Evolutionary conservation across 2,329 filamentous ascomycete species (phyloP).

Genomic region (Pezicula radicicola): DNA sequence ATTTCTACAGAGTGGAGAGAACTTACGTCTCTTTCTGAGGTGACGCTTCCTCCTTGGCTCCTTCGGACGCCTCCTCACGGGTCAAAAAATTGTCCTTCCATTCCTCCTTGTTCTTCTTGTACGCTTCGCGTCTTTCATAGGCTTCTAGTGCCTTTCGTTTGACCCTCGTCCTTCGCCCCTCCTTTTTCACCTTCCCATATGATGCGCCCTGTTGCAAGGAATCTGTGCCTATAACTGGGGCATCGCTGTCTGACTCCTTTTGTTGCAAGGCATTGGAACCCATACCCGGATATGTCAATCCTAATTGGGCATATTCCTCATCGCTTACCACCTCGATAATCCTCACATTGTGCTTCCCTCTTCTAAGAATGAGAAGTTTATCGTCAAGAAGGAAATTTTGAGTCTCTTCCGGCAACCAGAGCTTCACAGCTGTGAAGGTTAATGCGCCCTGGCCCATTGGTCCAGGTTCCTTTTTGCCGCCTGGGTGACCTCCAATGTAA

Average conservation of each 20-base stretch:
- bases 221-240: neutral
- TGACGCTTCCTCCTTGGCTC: neutral
- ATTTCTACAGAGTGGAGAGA: slow-evolving; percentile 1
- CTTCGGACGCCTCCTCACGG: neutral
- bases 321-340: slow-evolving; percentile 58
- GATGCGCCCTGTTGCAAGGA: too few species aligned
- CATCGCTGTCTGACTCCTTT: neutral
- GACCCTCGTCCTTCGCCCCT: too few species aligned
- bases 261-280: neutral
- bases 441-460: slow-evolving; percentile 48
- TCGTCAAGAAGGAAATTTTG: slow-evolving; percentile 58
- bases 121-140: too few species aligned
- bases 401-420: slow-evolving; percentile 55
- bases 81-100: neutral
- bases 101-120: neutral
- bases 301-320: slow-evolving; percentile 30
- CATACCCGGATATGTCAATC: slow-evolving; percentile 1
- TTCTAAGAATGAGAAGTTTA: slow-evolving; percentile 56
- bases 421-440: slow-evolving; percentile 59
- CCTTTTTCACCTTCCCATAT: too few species aligned
- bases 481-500: slow-evolving; percentile 56
- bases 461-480: slow-evolving; percentile 31
- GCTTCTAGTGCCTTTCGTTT: too few species aligned
- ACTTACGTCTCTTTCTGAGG: neutral
- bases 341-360: slow-evolving; percentile 61